Percentiles rank a stretch among this genome's conserved stretches.
Conservation (phyloP, 164 flowering plant genomes). For the Stephania yunnanensis region DNA sequence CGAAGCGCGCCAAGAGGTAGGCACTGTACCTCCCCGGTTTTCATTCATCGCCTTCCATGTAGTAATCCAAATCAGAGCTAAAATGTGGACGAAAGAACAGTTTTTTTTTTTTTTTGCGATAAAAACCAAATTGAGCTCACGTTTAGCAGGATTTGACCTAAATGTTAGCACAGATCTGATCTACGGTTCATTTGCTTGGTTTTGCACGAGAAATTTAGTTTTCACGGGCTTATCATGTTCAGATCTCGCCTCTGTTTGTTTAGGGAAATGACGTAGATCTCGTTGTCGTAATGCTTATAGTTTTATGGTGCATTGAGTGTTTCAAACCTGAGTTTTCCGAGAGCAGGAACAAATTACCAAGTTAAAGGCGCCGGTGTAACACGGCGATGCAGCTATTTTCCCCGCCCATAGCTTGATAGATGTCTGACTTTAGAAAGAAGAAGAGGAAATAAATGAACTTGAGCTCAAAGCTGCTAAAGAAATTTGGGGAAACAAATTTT, state of each 20-base stretch:
- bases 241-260: background rate
- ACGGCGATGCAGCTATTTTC: background rate
- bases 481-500: background rate
- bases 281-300: background rate
- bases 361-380: background rate
- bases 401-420: background rate
- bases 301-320: background rate
- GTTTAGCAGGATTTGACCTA: background rate
- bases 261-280: background rate
- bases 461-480: background rate
- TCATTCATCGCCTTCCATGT: background rate
- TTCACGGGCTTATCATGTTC: background rate
- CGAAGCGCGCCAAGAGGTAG: conserved; percentile 82
- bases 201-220: background rate
- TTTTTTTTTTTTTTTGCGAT: background rate
- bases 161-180: background rate
- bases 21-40: background rate
- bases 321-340: background rate
- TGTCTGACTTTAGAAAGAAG: background rate
- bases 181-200: background rate
- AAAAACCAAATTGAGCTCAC: background rate
- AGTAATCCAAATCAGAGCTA: background rate
- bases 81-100: background rate
- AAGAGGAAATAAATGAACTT: no score
- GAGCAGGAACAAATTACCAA: background rate